phyloP scores from a whole-genome alignment of 169 alveolate species.

The Babesia divergens region DNA sequence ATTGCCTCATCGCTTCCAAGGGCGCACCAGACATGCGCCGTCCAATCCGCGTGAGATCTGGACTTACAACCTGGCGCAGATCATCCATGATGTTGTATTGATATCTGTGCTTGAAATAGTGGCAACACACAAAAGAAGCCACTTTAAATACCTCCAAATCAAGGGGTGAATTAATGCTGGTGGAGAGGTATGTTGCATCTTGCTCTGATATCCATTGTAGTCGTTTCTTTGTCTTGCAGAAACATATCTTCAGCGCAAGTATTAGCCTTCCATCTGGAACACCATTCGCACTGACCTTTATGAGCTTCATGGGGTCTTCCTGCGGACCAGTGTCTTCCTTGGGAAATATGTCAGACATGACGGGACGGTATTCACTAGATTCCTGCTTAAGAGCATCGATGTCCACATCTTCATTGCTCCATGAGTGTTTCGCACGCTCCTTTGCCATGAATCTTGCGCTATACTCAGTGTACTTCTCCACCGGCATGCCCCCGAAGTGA shows the following conservation, averaged over 20 bases:
- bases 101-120: conserved; percentile 15
- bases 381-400: conserved; percentile 6
- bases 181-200: conserved; percentile 14
- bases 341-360: neutral
- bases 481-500: conserved; percentile 56
- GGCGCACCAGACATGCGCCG: neutral
- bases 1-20: neutral
- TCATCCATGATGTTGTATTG: conserved; percentile 34
- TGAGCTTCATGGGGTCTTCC: neutral
- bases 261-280: conserved; percentile 39
- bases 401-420: neutral
- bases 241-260: conserved; percentile 32
- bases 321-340: neutral
- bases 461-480: conserved; percentile 43
- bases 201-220: conserved; percentile 49
- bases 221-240: conserved; percentile 52
- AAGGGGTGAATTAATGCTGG: conserved; percentile 55
- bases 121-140: conserved; percentile 42
- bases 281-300: conserved; percentile 26
- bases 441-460: conserved; percentile 30
- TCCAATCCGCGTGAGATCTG: neutral
- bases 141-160: conserved; percentile 53
- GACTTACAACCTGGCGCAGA: neutral
- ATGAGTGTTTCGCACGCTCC: neutral
- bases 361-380: neutral